A percentile compares a stretch with the other conserved stretches of the same genome.
Conservation (phyloP, 2,329 filamentous ascomycete genomes). For the Sclerotinia sclerotiorum region DNA sequence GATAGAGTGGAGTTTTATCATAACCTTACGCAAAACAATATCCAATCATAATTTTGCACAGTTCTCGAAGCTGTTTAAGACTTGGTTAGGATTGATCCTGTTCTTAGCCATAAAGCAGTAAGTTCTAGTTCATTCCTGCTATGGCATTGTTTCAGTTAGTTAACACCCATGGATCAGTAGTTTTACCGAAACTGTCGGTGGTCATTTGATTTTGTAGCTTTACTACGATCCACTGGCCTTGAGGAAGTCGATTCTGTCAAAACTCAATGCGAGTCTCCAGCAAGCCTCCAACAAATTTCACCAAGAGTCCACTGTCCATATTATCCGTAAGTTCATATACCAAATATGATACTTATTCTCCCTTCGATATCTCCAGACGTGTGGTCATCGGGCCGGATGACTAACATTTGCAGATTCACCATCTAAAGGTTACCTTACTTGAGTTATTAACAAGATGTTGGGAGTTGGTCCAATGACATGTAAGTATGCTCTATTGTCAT, state of each 20-base stretch:
- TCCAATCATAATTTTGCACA: neutral
- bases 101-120: neutral
- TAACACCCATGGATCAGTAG: neutral
- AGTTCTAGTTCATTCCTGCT: neutral
- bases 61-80: neutral
- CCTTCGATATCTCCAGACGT: neutral
- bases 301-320: neutral
- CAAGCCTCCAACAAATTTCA: neutral
- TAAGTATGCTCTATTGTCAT: constrained; percentile 2
- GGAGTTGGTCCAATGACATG: constrained; percentile 19
- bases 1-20: neutral
- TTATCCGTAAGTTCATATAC: neutral
- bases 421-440: neutral
- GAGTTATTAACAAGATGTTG: constrained; percentile 9
- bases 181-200: neutral
- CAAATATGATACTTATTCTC: neutral
- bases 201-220: neutral
- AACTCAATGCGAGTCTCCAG: neutral
- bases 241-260: neutral
- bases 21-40: neutral
- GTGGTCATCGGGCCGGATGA: neutral
- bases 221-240: neutral
- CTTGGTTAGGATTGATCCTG: neutral
- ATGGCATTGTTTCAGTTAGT: neutral
- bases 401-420: constrained; percentile 1